phyloP scores from a whole-genome alignment of 495 filamentous ascomycete species.

The Staphylotrichum tortipilum region DNA sequence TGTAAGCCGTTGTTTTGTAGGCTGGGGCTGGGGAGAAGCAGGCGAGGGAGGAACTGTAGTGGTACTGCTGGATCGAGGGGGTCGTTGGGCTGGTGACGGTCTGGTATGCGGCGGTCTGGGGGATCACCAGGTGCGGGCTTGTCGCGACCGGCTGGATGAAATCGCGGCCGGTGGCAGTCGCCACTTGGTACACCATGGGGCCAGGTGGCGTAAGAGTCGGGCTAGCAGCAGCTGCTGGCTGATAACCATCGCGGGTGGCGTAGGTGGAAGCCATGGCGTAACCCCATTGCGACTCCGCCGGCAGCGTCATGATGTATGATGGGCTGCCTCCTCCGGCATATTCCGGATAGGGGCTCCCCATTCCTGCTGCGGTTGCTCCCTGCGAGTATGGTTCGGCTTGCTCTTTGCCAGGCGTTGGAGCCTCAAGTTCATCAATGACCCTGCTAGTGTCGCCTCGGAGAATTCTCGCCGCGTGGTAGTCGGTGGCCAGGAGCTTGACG shows the following conservation, averaged over 20 bases:
- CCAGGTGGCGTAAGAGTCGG: neutral
- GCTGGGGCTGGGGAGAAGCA: neutral
- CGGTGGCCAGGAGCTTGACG: conserved; percentile 7
- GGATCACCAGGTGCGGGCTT: neutral
- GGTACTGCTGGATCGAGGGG: neutral
- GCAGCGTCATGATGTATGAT: neutral
- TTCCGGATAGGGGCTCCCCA: neutral
- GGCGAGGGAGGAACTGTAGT: neutral
- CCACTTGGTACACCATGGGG: neutral
- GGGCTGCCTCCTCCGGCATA: neutral
- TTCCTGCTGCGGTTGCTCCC: neutral
- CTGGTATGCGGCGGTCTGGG: neutral
- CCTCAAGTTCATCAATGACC: neutral
- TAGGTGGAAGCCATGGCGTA: neutral
- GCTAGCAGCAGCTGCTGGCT: neutral
- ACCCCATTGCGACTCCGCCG: neutral
- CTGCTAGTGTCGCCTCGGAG: neutral
- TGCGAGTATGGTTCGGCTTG: neutral
- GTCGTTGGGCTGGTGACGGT: neutral
- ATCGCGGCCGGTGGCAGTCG: neutral
- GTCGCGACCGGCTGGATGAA: neutral
- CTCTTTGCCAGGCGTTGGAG: neutral
- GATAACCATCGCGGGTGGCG: neutral
- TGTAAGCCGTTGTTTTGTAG: neutral
- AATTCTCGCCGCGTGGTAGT: conserved; percentile 5